A percentile compares a stretch with the other conserved stretches of the same genome.
These are phyloP conservation scores for Ceriops zippeliana DNA, from an alignment of 345 rosid species.

Conservation along the genomic window DNA sequence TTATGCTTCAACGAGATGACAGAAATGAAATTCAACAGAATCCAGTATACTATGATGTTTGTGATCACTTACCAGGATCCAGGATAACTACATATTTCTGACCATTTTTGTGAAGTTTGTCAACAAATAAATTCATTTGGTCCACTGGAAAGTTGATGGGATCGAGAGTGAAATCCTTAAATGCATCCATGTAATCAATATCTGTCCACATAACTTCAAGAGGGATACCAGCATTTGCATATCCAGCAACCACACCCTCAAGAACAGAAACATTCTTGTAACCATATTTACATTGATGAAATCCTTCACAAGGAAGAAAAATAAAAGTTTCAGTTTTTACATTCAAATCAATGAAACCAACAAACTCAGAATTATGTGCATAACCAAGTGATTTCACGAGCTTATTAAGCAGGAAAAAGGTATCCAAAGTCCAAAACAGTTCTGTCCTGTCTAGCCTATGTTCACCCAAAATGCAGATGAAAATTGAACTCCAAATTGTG, in stretches of 20 bases:
- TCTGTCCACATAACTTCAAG: slow-evolving; percentile 85
- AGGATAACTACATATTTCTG: slow-evolving; percentile 62
- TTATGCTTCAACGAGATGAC: no score
- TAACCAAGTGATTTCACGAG: no score
- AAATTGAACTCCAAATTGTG: no score
- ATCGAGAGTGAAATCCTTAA: slow-evolving; percentile 67
- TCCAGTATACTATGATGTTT: background rate
- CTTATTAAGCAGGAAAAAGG: no score
- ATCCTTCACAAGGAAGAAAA: slow-evolving; percentile 33
- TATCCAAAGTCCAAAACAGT: no score
- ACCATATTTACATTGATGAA: slow-evolving; percentile 70
- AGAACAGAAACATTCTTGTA: slow-evolving; percentile 58
- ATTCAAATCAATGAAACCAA: no score
- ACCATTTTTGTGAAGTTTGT: slow-evolving; percentile 49
- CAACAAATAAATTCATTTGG: slow-evolving; percentile 41
- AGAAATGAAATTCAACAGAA: no score
- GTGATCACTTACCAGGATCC: slow-evolving; percentile 54
- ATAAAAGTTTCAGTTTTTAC: background rate
- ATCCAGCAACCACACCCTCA: slow-evolving; percentile 55
- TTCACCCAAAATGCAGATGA: no score
- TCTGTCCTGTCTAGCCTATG: no score
- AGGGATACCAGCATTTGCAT: slow-evolving; percentile 63
- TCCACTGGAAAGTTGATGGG: slow-evolving; percentile 56
- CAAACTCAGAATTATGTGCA: no score
- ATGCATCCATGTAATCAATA: slow-evolving; percentile 74